Percentiles rank a stretch among this genome's conserved stretches.
phyloP scores from a whole-genome alignment of 306 rosid genomes.

The Cucumis hystrix region DNA sequence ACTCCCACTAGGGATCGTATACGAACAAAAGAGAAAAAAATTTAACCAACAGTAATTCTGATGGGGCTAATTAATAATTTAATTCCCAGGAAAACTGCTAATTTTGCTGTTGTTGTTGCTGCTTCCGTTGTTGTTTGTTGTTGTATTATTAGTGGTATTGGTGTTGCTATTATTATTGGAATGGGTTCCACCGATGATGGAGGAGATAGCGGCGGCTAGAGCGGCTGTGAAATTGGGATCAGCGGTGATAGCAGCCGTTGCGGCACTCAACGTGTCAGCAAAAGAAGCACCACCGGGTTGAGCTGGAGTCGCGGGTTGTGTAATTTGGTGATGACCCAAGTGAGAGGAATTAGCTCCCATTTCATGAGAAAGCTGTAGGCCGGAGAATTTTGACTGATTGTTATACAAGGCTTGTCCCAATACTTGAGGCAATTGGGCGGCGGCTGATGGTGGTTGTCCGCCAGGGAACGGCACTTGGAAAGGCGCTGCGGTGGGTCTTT shows the following conservation, averaged over 20 bases:
- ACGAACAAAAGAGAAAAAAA: background rate
- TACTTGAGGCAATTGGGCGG: constrained; percentile 24
- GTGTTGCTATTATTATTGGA: constrained; percentile 13
- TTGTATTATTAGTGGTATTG: background rate
- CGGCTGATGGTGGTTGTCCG: constrained; percentile 17
- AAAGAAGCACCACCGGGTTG: constrained; percentile 27
- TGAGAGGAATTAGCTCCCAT: constrained; percentile 27
- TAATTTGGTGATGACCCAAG: constrained; percentile 26
- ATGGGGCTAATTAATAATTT: constrained; percentile 16
- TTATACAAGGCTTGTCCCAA: constrained; percentile 47
- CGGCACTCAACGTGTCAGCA: constrained; percentile 67
- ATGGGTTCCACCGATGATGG: constrained; percentile 64
- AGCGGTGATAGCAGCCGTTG: constrained; percentile 77
- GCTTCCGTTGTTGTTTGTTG: background rate
- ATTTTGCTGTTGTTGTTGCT: constrained; percentile 13
- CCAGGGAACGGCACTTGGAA: constrained; percentile 50
- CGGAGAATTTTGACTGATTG: constrained; percentile 79
- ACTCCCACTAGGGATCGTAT: background rate
- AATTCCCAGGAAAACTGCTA: constrained; percentile 53
- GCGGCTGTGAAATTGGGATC: constrained; percentile 87
- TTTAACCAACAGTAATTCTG: background rate
- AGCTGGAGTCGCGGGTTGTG: constrained; percentile 13
- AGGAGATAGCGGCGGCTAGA: constrained; percentile 86
- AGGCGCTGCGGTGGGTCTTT: constrained; percentile 26
- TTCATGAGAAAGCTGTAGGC: constrained; percentile 76